Evolutionary conservation across 768 basidiomycete genomes (phyloP).

Genomic region (Boletus rubropictus): DNA sequence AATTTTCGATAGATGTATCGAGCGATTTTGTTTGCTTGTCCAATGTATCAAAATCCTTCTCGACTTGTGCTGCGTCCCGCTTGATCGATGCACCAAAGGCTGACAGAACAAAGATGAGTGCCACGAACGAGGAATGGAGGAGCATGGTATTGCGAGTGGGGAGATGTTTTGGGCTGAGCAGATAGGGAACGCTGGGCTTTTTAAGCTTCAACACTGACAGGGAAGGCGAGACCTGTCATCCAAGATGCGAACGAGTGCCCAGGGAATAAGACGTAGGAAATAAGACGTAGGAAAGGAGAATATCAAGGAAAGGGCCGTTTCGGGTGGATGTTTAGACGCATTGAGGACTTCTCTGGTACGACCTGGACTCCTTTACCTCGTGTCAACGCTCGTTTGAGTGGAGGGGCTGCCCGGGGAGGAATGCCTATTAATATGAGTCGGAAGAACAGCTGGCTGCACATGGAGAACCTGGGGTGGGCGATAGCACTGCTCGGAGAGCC

Average conservation of each 20-base stretch:
- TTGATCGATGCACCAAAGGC: conserved; percentile 9
- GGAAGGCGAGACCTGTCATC: neutral
- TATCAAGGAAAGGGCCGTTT: neutral
- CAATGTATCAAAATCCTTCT: neutral
- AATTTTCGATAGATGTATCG: neutral
- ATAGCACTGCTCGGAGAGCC: too few species aligned
- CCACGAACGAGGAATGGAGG: conserved; percentile 8
- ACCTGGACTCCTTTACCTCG: neutral
- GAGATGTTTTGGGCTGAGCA: neutral
- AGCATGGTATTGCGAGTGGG: conserved; percentile 2
- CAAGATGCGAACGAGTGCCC: neutral
- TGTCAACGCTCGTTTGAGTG: neutral
- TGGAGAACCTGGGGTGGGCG: too few species aligned
- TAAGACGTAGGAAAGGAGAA: neutral
- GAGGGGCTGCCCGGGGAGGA: neutral
- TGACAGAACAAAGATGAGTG: conserved; percentile 7
- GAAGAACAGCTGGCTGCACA: too few species aligned
- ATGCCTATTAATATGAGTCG: too few species aligned
- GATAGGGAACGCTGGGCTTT: neutral
- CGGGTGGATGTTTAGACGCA: neutral
- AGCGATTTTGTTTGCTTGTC: rapidly evolving
- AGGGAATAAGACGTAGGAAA: neutral
- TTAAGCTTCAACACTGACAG: neutral
- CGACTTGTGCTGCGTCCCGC: neutral
- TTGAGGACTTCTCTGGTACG: neutral